A percentile compares a stretch with the other conserved stretches of the same genome.
Conservation (phyloP, 1,284 basidiomycete genomes). For the Microbotryomycetes sp. region DNA sequence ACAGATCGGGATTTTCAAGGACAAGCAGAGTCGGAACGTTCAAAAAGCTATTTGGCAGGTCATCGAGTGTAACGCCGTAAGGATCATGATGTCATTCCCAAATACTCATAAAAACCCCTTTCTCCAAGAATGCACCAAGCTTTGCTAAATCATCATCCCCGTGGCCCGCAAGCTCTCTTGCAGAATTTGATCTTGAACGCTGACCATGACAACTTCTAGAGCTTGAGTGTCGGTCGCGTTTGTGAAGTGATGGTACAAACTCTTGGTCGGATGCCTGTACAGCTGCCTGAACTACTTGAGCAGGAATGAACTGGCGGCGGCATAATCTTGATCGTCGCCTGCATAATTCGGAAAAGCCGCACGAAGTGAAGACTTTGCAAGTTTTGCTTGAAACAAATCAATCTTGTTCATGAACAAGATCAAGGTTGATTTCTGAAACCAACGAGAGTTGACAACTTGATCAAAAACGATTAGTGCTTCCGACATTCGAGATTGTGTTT, state of each 20-base stretch:
- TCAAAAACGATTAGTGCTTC: not conserved
- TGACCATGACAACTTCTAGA: not conserved
- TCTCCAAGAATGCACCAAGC: no score
- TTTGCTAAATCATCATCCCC: not conserved
- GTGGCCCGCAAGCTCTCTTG: not conserved
- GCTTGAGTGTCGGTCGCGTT: not conserved
- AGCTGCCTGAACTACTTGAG: not conserved
- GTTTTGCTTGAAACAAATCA: constrained; percentile 57
- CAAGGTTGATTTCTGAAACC: not conserved
- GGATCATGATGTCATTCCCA: no score
- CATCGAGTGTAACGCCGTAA: no score
- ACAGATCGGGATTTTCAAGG: not conserved
- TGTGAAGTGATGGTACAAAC: not conserved
- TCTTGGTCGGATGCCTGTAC: not conserved
- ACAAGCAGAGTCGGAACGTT: no score
- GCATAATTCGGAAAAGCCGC: not conserved
- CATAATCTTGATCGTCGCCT: not conserved
- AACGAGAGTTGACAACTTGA: not conserved
- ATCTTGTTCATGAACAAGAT: constrained; percentile 45
- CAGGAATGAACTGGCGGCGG: not conserved
- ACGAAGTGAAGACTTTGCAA: not conserved
- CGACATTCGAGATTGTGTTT: not conserved
- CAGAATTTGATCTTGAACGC: not conserved
- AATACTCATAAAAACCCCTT: no score
- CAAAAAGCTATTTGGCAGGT: no score